Conservation (phyloP, 495 filamentous ascomycete species). For the Aspergillus kassunensis region DNA sequence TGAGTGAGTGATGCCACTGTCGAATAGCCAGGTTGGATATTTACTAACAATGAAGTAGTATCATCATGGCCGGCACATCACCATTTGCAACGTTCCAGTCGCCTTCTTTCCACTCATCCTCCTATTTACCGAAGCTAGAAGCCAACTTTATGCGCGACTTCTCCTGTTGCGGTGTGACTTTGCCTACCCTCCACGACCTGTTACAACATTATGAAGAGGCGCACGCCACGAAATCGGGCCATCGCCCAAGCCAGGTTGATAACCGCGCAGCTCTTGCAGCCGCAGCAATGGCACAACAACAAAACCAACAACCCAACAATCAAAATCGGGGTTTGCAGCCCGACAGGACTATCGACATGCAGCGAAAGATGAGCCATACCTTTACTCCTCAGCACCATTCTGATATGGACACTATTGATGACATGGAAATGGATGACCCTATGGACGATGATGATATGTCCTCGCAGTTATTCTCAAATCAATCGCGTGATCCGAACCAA, state of each 20-base stretch:
- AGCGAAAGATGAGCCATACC: constrained; percentile 42
- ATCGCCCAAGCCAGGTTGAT: constrained; percentile 51
- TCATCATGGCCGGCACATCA: constrained; percentile 94
- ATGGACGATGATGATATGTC: constrained; percentile 60
- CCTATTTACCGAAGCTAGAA: constrained; percentile 95
- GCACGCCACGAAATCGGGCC: constrained; percentile 68
- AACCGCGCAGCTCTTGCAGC: constrained; percentile 56
- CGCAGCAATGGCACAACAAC: constrained; percentile 51
- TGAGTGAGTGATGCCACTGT: constrained; percentile 69
- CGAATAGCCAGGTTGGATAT: constrained; percentile 11
- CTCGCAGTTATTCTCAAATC: constrained; percentile 55
- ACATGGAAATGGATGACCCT: constrained; percentile 95
- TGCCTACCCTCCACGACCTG: constrained; percentile 89
- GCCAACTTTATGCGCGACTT: constrained; percentile 97
- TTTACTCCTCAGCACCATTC: constrained; percentile 40
- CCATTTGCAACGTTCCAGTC: constrained; percentile 81
- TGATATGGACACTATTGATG: constrained; percentile 83
- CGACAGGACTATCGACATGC: constrained; percentile 40
- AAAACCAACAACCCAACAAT: constrained; percentile 48
- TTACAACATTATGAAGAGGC: constrained; percentile 94
- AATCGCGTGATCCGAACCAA: constrained; percentile 50
- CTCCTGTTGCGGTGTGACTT: constrained; percentile 80
- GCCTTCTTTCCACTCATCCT: constrained; percentile 94
- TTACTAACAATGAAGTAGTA: constrained; percentile 52
- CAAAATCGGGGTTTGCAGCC: constrained; percentile 38